These are phyloP conservation scores for Citrus inodora DNA, from an alignment of 345 rosid species.

Conservation along the genomic window DNA sequence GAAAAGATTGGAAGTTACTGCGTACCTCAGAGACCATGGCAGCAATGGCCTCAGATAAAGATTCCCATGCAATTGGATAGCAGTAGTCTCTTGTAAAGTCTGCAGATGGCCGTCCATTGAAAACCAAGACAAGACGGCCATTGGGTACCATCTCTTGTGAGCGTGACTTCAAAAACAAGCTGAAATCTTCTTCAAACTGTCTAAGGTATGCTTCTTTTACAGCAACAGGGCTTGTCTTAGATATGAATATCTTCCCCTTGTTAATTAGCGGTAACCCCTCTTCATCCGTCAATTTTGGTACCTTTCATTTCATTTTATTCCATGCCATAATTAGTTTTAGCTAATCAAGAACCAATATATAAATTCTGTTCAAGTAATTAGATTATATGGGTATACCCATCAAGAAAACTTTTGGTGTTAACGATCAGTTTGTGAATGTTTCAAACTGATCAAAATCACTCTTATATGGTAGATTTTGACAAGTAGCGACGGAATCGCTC, in stretches of 20 bases:
- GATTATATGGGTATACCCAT: too few relatives aligned
- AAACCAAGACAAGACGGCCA: conserved; percentile 18
- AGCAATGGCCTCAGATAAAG: conserved; percentile 12
- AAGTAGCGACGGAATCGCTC: too few relatives aligned
- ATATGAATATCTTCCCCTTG: conserved; percentile 24
- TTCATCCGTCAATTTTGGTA: conserved; percentile 11
- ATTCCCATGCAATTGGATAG: conserved; percentile 2
- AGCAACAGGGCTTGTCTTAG: conserved; percentile 13
- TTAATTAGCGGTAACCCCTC: conserved; percentile 16
- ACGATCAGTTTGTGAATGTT: too few relatives aligned
- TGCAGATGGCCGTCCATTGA: conserved; percentile 8
- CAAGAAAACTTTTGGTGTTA: too few relatives aligned
- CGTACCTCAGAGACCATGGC: conserved; percentile 6
- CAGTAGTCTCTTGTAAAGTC: background rate
- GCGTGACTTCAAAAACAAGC: conserved; percentile 18
- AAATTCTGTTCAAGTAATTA: too few relatives aligned
- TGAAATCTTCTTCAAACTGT: conserved; percentile 25
- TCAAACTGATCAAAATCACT: too few relatives aligned
- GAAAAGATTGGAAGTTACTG: background rate
- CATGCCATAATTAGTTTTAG: background rate
- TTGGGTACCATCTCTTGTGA: conserved; percentile 17
- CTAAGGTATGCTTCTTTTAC: conserved; percentile 24
- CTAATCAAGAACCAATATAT: background rate
- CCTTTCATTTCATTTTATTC: conserved; percentile 7
- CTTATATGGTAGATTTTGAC: too few relatives aligned